Base-by-base conservation (phyloP, 257 asterid species). In the Salvia hispanica region DNA sequence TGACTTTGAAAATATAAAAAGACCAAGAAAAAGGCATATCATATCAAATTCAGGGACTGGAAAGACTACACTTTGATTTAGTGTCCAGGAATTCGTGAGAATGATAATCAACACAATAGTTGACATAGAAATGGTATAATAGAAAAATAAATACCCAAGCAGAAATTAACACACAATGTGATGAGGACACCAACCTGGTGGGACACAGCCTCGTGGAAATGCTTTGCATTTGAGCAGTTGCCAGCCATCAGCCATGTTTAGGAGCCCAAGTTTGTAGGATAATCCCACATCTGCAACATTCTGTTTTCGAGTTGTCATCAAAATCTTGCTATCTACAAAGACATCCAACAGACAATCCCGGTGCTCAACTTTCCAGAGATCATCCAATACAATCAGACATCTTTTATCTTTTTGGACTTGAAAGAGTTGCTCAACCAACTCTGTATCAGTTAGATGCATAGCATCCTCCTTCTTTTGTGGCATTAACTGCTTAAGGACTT, bases 301-400 rank as follows among this genome's bases (percentile, higher is more conserved):
- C n/a, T 66, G 40, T 9, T 66, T 52, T 10, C 77, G 69, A 18
- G 77, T 73, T 10, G 81, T 75, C 4, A 79, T 8, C 67, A 79
- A 31, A 14, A 72, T 13, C 54, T 64, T 68, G 55, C 76, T 58
- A 11, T 56, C 61, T n/a, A 8, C 10, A 3, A 79, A 72, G 10
- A 73, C 74, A 25, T 40, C 64, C 5, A 55, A 5, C 1, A 76
- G 43, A 9, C 8, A n/a, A 12, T 69, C 64, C 77, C 76, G 72
- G 11, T 68, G 73, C 6, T 72, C 67, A 11, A 10, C 47, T 7
- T 53, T 44, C 70, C 74, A 67, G 6, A 77, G 42, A 33, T 77
- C 81, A 56, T 77, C 77, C 9, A 77, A 34, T 5, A 77, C 69
- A 31, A 77, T 65, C 37, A 77, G 43, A 36, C 81, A 72, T 43